Percentiles rank a stretch among this genome's conserved stretches.
Evolutionary conservation across 2,329 filamentous ascomycete species (phyloP).

Genomic region (Botrytis porri): DNA sequence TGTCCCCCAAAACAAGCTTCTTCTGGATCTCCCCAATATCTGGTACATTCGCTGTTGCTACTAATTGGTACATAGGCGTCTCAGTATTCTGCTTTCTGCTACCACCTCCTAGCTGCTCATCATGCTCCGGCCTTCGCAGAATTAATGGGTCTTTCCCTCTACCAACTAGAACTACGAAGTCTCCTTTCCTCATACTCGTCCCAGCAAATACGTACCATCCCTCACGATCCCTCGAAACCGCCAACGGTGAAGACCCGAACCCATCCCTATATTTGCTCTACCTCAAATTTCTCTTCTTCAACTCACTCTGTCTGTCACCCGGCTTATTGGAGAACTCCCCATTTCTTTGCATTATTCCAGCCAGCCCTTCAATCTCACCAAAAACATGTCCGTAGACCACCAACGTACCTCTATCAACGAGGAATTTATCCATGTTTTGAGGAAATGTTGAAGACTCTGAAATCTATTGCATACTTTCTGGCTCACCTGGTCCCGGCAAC

Average conservation of each 20-base stretch:
- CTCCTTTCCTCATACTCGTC: neutral
- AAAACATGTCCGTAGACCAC: neutral
- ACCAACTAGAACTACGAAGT: neutral
- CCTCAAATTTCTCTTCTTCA: neutral
- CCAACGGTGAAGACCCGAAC: neutral
- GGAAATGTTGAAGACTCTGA: too few relatives aligned
- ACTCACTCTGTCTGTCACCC: neutral
- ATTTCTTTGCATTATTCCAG: neutral
- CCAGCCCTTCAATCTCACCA: neutral
- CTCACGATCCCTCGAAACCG: neutral
- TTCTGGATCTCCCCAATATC: neutral
- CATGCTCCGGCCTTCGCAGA: neutral
- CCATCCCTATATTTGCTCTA: neutral
- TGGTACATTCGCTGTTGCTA: neutral
- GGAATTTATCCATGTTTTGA: too few relatives aligned
- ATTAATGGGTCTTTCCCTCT: neutral
- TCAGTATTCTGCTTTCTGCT: neutral
- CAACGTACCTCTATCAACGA: too few relatives aligned
- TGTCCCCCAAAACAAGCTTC: neutral
- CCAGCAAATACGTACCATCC: neutral
- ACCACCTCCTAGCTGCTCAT: neutral
- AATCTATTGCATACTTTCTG: too few relatives aligned
- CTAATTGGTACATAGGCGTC: neutral
- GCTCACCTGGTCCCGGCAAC: too few relatives aligned
- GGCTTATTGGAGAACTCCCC: neutral